A percentile compares a stretch with the other conserved stretches of the same genome.
phyloP scores from a whole-genome alignment of 768 basidiomycete genomes.

The Hygrophoropsis aurantiaca region DNA sequence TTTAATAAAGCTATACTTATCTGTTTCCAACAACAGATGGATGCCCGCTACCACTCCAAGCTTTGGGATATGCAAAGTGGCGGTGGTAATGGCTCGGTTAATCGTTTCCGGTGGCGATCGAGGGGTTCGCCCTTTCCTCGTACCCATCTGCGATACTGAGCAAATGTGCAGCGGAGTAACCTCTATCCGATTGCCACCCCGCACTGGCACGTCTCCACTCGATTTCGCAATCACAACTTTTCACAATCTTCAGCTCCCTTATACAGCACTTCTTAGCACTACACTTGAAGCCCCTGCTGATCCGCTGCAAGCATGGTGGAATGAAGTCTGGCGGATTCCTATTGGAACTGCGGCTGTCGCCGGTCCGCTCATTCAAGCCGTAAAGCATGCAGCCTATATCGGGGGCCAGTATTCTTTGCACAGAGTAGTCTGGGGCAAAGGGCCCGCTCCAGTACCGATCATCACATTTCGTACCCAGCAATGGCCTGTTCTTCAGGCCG shows the following conservation, averaged over 20 bases:
- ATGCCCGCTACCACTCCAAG: conserved; percentile 58
- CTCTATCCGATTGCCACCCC: conserved; percentile 49
- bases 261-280: conserved; percentile 48
- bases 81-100: conserved; percentile 55
- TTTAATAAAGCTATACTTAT: not conserved
- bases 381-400: conserved; percentile 53
- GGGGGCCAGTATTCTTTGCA: conserved; percentile 59
- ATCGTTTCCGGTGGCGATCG: conserved; percentile 52
- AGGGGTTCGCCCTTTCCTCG: conserved; percentile 54
- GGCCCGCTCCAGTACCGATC: conserved; percentile 45
- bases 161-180: conserved; percentile 55
- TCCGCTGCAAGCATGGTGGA: conserved; percentile 52
- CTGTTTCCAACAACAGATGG: conserved; percentile 37
- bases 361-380: conserved; percentile 48
- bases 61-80: conserved; percentile 54
- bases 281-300: conserved; percentile 39
- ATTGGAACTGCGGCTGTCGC: conserved; percentile 52
- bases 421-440: conserved; percentile 49
- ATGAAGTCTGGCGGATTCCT: conserved; percentile 54
- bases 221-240: conserved; percentile 60
- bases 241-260: conserved; percentile 50
- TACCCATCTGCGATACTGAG: conserved; percentile 51
- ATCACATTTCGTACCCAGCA: conserved; percentile 67
- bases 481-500: conserved; percentile 53
- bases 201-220: conserved; percentile 52